Conservation (phyloP, 1,284 basidiomycete genomes). For the Hymenochaete sp. region DNA sequence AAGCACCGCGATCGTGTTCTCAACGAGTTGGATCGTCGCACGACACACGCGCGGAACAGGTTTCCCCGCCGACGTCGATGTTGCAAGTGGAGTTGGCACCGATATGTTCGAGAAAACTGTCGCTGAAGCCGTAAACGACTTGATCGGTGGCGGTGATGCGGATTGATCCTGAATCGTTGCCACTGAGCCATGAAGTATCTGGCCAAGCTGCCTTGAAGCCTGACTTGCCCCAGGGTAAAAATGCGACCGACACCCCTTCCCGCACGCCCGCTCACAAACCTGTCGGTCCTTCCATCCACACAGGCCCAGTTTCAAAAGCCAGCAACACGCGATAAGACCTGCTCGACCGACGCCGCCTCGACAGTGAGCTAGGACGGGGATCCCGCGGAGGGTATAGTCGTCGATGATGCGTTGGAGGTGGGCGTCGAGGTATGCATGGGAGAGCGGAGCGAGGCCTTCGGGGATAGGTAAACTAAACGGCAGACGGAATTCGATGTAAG, state of each 20-base stretch:
- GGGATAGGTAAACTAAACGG: constrained; percentile 73
- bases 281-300: constrained; percentile 53
- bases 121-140: too few relatives aligned
- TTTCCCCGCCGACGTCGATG: neutral
- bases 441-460: constrained; percentile 80
- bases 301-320: constrained; percentile 89
- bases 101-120: neutral
- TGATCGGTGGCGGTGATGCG: too few relatives aligned
- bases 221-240: too few relatives aligned
- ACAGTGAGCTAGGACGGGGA: constrained; percentile 82
- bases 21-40: constrained; percentile 54
- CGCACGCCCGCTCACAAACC: constrained; percentile 15
- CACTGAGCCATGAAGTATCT: too few relatives aligned
- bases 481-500: constrained; percentile 7
- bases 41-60: constrained; percentile 18
- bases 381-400: constrained; percentile 68
- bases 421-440: constrained; percentile 55
- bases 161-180: too few relatives aligned
- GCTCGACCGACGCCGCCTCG: constrained; percentile 93
- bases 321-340: constrained; percentile 86
- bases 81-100: too few relatives aligned
- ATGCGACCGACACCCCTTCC: too few relatives aligned
- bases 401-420: constrained; percentile 66
- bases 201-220: too few relatives aligned
- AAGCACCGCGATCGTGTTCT: constrained; percentile 66